These are phyloP conservation scores for Holtermanniella nyarrowii DNA, from an alignment of 768 basidiomycete genomes.

Conservation along the genomic window DNA sequence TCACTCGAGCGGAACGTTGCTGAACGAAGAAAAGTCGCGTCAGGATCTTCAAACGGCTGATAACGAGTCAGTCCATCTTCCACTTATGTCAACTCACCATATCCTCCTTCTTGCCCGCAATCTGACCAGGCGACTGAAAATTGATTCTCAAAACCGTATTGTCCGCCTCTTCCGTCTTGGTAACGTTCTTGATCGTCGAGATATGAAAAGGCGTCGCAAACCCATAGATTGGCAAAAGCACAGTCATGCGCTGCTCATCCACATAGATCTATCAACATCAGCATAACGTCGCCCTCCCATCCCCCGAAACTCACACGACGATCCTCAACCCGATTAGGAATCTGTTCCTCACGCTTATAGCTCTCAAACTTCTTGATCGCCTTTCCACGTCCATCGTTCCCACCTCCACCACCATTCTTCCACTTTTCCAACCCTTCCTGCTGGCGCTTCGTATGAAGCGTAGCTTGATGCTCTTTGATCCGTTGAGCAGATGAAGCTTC, in stretches of 20 bases:
- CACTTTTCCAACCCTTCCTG: conserved; percentile 69
- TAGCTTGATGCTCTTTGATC: conserved; percentile 76
- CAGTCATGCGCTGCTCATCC: conserved; percentile 79
- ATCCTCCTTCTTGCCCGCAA: conserved; percentile 96
- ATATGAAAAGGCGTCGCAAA: conserved; percentile 97
- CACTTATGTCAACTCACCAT: conserved; percentile 50
- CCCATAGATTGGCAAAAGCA: conserved; percentile 85
- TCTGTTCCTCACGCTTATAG: conserved; percentile 84
- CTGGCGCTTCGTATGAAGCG: conserved; percentile 67
- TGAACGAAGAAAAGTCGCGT: conserved; percentile 90
- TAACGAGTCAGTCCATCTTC: not conserved
- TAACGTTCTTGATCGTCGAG: conserved; percentile 94
- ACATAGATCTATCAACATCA: conserved; percentile 61
- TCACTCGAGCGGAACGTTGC: conserved; percentile 88
- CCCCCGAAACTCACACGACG: conserved; percentile 60
- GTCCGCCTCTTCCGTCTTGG: conserved; percentile 94
- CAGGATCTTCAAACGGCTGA: conserved; percentile 69
- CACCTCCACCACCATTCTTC: conserved; percentile 67
- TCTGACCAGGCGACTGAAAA: conserved; percentile 95
- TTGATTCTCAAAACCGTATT: conserved; percentile 91
- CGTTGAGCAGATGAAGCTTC: conserved; percentile 65
- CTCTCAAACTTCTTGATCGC: conserved; percentile 93
- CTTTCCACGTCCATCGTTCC: conserved; percentile 74
- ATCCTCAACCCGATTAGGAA: conserved; percentile 72
- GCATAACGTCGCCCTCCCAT: not conserved